These are phyloP conservation scores for Plasmodium ovale DNA, from an alignment of 169 alveolate species.

Conservation along the genomic window DNA sequence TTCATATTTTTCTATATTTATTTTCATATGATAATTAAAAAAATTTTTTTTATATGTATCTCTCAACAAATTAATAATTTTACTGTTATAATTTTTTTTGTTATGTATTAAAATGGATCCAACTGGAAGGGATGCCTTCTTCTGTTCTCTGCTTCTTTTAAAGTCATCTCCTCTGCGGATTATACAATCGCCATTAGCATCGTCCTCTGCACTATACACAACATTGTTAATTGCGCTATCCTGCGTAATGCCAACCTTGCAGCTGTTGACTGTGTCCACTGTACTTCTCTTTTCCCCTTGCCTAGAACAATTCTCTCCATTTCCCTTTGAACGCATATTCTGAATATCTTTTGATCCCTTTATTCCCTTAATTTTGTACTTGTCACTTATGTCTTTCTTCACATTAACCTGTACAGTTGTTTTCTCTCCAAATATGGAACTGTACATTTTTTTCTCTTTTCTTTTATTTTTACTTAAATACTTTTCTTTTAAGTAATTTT, in stretches of 20 bases:
- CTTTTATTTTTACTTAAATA: constrained; percentile 56
- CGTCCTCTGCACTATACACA: too few relatives aligned
- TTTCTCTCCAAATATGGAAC: constrained; percentile 29
- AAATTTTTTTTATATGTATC: constrained; percentile 51
- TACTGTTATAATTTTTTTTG: constrained; percentile 49
- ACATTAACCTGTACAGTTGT: constrained; percentile 17
- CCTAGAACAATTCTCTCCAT: too few relatives aligned
- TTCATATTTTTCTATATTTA: constrained; percentile 74
- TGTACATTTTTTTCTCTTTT: constrained; percentile 52
- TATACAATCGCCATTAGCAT: too few relatives aligned
- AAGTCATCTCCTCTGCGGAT: constrained; percentile 13
- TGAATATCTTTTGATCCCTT: too few relatives aligned
- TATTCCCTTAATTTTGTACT: constrained; percentile 4
- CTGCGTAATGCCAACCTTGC: not conserved
- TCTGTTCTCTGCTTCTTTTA: constrained; percentile 13
- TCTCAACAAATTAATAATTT: constrained; percentile 50
- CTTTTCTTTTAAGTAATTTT: constrained; percentile 53
- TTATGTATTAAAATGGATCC: constrained; percentile 13
- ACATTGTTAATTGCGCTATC: not conserved
- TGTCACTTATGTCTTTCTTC: constrained; percentile 44
- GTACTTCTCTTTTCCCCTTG: not conserved
- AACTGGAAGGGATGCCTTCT: not conserved
- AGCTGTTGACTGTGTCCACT: not conserved
- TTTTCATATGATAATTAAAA: constrained; percentile 41
- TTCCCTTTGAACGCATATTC: too few relatives aligned